Evolutionary conservation across 2,329 filamentous ascomycete genomes (phyloP), one percentile per base, ranked within the genome.

Genomic region (Sordariomycetes sp.): DNA sequence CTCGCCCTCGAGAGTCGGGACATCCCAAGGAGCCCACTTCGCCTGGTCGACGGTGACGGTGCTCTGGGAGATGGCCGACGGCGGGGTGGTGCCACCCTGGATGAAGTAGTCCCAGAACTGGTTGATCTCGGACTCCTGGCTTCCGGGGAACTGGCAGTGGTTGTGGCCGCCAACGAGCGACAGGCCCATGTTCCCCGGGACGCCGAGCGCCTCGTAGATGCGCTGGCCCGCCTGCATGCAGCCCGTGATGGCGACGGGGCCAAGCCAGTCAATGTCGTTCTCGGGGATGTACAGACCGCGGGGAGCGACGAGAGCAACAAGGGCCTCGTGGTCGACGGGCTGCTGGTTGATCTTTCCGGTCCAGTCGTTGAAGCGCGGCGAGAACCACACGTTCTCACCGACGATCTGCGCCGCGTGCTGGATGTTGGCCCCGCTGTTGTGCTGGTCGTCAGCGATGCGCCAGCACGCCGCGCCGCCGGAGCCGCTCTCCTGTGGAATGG

Each of bases 311-410:
- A 84, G 70, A 32, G 76, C 80, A 12, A 80, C 80, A 20, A 83
- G 72, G 66, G 80, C 69, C 69, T 85, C 81, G 69, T 84, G 81
- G 66, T 83, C 81, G 62, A 77, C 76, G 58, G 81, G 79, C 43
- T 82, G 71, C 22, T 68, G 71, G 56, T 65, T 71, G 22, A 77
- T 74, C 61, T 73, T 71, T 60, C 70, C 72, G 55, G 74, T 74
- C 68, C 80, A 82, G 5, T 68, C 60, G 68, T 85, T 75, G 67
- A 86, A 80, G 54, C 72, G 70, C 35, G 72, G 71, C 58, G 79
- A 80, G 74, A 85, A 84, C 82, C 83, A 86, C 22, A 82, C 79
- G 64, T 85, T 84, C 71, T 85, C 82, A 37, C 70, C 71, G 4
- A 85, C 72, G 62, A 85, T 85, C 70, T 85, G 71, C 32, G 71